Conservation (phyloP, 495 filamentous ascomycete genomes). For the Friedmanniomyces simplex region DNA sequence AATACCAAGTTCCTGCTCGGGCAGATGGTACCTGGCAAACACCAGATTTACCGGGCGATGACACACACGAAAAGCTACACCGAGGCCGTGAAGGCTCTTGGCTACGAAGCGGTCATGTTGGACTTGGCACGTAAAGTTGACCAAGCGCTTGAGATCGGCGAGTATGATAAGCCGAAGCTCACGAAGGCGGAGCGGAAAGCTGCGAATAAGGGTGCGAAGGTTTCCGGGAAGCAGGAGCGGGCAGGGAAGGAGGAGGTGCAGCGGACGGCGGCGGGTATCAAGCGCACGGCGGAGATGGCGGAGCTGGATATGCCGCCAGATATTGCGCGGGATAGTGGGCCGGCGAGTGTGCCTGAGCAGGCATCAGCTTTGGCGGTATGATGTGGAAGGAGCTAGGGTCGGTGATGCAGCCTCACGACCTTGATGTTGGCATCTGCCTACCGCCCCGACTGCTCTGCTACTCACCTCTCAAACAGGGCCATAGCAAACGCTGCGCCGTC, state of each 20-base stretch:
- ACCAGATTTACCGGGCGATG: conserved; percentile 44
- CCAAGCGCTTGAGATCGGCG: conserved; percentile 44
- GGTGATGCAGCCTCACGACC: no score
- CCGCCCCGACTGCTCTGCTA: no score
- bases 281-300: conserved; percentile 16
- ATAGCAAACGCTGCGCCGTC: no score
- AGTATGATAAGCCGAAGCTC: conserved; percentile 35
- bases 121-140: conserved; percentile 53
- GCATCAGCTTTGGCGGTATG: conserved; percentile 9
- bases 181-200: conserved; percentile 44
- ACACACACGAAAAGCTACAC: conserved; percentile 51
- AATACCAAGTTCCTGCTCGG: conserved; percentile 88
- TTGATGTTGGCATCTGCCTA: no score
- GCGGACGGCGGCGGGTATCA: conserved; percentile 13
- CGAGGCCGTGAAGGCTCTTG: conserved; percentile 51
- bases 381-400: no score
- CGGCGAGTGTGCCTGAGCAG: conserved; percentile 11
- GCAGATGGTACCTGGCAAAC: conserved; percentile 76
- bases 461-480: no score
- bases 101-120: conserved; percentile 46
- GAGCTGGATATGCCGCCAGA: conserved; percentile 20
- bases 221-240: neutral
- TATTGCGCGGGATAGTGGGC: conserved; percentile 7
- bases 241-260: neutral
- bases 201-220: conserved; percentile 33